Conservation (phyloP, 768 basidiomycete species). For the Boletus tomentosulus region DNA sequence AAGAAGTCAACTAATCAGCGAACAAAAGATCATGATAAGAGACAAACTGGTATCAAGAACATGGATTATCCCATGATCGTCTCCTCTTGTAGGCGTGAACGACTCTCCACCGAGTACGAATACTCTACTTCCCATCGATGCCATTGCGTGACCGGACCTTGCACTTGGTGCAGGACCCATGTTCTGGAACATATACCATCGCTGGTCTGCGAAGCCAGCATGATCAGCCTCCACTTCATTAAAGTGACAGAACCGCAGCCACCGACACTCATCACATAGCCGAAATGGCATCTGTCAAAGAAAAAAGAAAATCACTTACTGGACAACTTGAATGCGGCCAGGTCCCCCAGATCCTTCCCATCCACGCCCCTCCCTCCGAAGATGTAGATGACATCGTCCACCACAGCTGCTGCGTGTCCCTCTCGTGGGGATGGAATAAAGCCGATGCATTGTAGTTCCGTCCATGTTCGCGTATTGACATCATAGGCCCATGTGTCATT, state of each 20-base stretch:
- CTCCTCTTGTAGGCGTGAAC: conserved; percentile 62
- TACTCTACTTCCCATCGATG: conserved; percentile 81
- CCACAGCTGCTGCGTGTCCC: conserved; percentile 93
- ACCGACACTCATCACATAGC: background rate
- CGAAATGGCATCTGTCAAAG: background rate
- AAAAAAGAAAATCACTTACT: conserved; percentile 53
- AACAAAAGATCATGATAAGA: background rate
- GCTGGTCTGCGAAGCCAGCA: conserved; percentile 57
- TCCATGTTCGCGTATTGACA: conserved; percentile 74
- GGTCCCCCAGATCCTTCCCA: conserved; percentile 90
- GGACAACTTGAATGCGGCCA: conserved; percentile 95
- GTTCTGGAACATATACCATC: conserved; percentile 99
- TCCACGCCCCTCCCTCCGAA: conserved; percentile 97
- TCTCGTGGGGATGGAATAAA: conserved; percentile 95
- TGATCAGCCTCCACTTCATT: conserved; percentile 11
- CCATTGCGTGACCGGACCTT: conserved; percentile 98
- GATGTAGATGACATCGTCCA: conserved; percentile 96
- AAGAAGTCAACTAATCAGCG: conserved; percentile 3
- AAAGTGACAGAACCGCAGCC: background rate
- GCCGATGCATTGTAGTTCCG: conserved; percentile 92
- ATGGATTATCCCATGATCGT: conserved; percentile 81
- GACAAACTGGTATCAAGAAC: conserved; percentile 90
- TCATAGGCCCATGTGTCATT: conserved; percentile 99
- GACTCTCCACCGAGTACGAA: conserved; percentile 96
- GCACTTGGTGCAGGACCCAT: conserved; percentile 96